Conservation (phyloP, 1,139 yeast genomes). For the Hemisphaericaspora lyxosophila region DNA sequence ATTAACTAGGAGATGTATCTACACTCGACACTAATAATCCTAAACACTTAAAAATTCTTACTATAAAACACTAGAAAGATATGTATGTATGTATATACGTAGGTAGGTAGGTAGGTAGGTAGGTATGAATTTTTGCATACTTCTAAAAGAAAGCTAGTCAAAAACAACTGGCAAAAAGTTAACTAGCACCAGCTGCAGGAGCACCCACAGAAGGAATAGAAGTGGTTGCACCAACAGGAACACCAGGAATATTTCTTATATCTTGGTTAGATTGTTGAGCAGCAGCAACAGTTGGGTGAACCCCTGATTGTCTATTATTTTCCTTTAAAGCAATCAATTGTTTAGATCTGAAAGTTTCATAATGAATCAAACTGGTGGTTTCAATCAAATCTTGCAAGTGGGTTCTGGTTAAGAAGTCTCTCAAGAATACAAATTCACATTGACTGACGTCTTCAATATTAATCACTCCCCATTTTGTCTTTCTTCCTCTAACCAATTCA, state of each 20-base stretch:
- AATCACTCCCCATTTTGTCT: constrained; percentile 89
- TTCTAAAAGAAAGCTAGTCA: too few relatives aligned
- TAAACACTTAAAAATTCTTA: too few relatives aligned
- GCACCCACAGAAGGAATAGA: too few relatives aligned
- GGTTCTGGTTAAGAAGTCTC: constrained; percentile 92
- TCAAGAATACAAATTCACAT: constrained; percentile 90
- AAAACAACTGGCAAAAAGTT: too few relatives aligned
- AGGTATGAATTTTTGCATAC: too few relatives aligned
- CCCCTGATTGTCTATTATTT: constrained; percentile 45
- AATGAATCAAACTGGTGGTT: constrained; percentile 83
- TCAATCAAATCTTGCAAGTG: constrained; percentile 96
- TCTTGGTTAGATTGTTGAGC: constrained; percentile 6
- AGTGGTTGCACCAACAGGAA: constrained; percentile 8
- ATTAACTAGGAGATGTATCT: too few relatives aligned
- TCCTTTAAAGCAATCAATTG: constrained; percentile 94
- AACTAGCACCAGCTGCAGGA: too few relatives aligned
- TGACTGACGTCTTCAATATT: constrained; percentile 92
- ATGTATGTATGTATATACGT: too few relatives aligned
- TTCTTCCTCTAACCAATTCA: constrained; percentile 81
- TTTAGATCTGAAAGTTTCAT: constrained; percentile 90
- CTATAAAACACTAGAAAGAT: too few relatives aligned
- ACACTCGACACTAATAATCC: too few relatives aligned
- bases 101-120: too few relatives aligned
- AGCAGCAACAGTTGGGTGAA: constrained; percentile 9
- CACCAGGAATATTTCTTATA: constrained; percentile 4